Evolutionary conservation across 202 grass and related monocot species (phyloP).

Genomic region (Zizania palustris): DNA sequence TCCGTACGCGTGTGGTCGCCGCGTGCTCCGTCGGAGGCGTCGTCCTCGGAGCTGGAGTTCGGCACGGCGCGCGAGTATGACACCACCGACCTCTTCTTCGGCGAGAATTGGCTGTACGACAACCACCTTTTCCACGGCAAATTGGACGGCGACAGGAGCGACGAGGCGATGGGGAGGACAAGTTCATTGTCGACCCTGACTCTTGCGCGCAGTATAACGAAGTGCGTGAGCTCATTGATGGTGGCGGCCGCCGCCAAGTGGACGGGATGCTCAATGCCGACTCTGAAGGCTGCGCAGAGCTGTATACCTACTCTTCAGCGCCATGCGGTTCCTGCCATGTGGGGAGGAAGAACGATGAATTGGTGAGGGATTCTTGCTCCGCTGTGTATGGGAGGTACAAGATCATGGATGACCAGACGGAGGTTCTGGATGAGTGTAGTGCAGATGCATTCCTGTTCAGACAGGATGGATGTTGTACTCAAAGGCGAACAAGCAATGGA

Average conservation of each 20-base stretch:
- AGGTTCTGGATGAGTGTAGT: constrained; percentile 71
- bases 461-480: constrained; percentile 33
- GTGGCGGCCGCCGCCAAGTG: neutral
- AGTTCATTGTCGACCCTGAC: constrained; percentile 62
- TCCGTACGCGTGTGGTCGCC: constrained; percentile 61
- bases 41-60: constrained; percentile 71
- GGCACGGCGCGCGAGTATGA: constrained; percentile 74
- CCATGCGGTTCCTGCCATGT: constrained; percentile 56
- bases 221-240: neutral
- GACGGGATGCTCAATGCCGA: neutral
- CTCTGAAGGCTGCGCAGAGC: constrained; percentile 26
- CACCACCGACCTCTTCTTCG: constrained; percentile 58
- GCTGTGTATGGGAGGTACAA: constrained; percentile 82
- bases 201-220: constrained; percentile 29
- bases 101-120: constrained; percentile 62
- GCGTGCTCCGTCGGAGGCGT: constrained; percentile 58
- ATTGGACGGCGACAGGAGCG: constrained; percentile 14
- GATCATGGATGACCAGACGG: constrained; percentile 81
- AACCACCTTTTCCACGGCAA: constrained; percentile 37
- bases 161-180: constrained; percentile 64
- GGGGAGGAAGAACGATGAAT: constrained; percentile 36
- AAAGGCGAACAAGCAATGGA: constrained; percentile 36
- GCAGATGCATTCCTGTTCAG: constrained; percentile 40
- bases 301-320: constrained; percentile 44
- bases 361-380: constrained; percentile 40